Evolutionary conservation across 2,329 filamentous ascomycete genomes (phyloP).

Genomic region (Colletotrichum viniferum): DNA sequence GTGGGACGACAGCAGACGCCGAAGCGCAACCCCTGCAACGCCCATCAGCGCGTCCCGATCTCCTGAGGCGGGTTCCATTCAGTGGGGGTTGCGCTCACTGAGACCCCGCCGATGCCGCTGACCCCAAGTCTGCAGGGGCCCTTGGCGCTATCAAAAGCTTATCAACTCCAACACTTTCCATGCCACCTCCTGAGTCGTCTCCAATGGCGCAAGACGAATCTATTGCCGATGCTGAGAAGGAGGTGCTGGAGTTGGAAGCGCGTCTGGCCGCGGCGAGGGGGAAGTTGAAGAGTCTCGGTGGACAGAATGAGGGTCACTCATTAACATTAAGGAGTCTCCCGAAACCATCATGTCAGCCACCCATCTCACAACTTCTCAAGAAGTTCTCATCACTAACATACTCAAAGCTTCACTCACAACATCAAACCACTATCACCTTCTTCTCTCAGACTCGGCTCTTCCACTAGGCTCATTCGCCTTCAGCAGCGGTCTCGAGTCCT

Average conservation of each 20-base stretch:
- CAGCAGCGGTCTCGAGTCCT: conserved; percentile 82
- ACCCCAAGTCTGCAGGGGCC: neutral
- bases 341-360: conserved; percentile 24
- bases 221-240: conserved; percentile 43
- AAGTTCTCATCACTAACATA: neutral
- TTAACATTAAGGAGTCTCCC: neutral
- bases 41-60: neutral
- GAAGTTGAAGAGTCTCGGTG: conserved; percentile 47
- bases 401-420: neutral
- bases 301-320: conserved; percentile 22
- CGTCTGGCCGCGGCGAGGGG: conserved; percentile 50
- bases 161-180: conserved; percentile 7
- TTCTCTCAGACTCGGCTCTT: conserved; percentile 81
- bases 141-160: conserved; percentile 14
- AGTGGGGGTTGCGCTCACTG: neutral
- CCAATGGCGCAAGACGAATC: conserved; percentile 28
- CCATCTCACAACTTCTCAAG: conserved; percentile 13
- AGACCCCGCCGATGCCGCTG: conserved; percentile 4
- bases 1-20: conserved; percentile 17
- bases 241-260: conserved; percentile 64
- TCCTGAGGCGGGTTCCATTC: neutral
- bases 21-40: neutral
- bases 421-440: conserved; percentile 69
- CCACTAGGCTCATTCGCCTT: conserved; percentile 89
- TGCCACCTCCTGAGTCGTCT: neutral